Evolutionary conservation across 345 rosid species (phyloP), one percentile per base, ranked within the genome.

Genomic region (Erucastrum elatum): DNA sequence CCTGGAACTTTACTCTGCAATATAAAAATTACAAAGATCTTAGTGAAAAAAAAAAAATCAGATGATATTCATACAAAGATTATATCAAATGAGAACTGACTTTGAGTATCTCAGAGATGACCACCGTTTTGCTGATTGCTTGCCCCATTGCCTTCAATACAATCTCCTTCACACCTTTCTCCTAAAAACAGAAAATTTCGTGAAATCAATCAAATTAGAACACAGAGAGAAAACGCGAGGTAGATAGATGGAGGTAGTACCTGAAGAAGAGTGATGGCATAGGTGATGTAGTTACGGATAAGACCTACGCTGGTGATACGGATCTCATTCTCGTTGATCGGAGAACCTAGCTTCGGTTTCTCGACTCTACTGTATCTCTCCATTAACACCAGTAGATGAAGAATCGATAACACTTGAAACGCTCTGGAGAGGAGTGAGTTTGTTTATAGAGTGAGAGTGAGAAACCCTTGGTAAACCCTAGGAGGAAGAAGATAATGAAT

Each of bases 101-200:
- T 88, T 93, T 93, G 33, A 93, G 78, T 68, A 88, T 88, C 88
- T 91, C 98, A 15, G 95, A 88, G 55, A 93, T 84, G 1, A 93
- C 86, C 21, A 93, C 98, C 2, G 97, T 91, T 77, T 93, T 93
- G 88, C 90, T 91, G 73, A 93, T 93, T n/a, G 98, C 98, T 46
- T 88, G 97, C 21, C 98, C 98, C 98, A 93, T 93, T 70, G 98
- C 97, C 82, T 91, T 93, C 85, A 93, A 82, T 77, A 91, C 92
- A 83, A 91, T 85, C 61, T 91, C 94, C 67, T 81, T 85, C 66
- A 62, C 88, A 80, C 71, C 80, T 81, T 87, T 91, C 76, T 93
- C 97, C 98, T 91, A 21, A 21, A 21, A 35, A 5, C 55, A 49
- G 17, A 74, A 12, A 21, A 49, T 44, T 51, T 34, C 13, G 60